Percentiles rank a stretch among this genome's conserved stretches.
Evolutionary conservation across 2,329 filamentous ascomycete species (phyloP).

Genomic region (Trichoderma asperellum): DNA sequence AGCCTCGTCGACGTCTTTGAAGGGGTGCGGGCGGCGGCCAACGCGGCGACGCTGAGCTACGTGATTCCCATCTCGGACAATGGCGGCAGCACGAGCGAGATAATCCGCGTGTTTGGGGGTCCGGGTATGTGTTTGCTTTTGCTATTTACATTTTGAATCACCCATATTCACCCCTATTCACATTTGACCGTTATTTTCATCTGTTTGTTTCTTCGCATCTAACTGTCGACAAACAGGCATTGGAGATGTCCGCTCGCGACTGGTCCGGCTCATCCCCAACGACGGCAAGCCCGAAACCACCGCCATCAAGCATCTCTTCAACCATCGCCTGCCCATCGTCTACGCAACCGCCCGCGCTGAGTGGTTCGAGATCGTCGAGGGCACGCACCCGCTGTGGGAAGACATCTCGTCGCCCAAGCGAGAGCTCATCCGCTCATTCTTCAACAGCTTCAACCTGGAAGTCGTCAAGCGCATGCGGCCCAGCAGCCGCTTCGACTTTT

Average conservation of each 20-base stretch:
- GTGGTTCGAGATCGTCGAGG: slow-evolving; percentile 90
- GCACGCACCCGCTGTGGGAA: slow-evolving; percentile 75
- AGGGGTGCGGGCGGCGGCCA: slow-evolving; percentile 60
- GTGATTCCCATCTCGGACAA: slow-evolving; percentile 97
- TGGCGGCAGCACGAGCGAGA: slow-evolving; percentile 88
- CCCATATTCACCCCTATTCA: too few species aligned
- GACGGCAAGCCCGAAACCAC: slow-evolving; percentile 65
- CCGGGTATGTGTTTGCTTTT: slow-evolving; percentile 62
- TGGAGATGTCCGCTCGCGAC: slow-evolving; percentile 57
- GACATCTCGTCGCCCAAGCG: slow-evolving; percentile 71
- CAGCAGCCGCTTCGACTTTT: slow-evolving; percentile 76
- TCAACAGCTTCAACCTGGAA: slow-evolving; percentile 77
- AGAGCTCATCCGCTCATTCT: slow-evolving; percentile 75
- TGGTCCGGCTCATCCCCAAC: slow-evolving; percentile 85
- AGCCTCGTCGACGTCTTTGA: slow-evolving; percentile 90
- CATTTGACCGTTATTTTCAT: too few species aligned
- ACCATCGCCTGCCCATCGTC: slow-evolving; percentile 72
- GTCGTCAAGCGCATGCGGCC: slow-evolving; percentile 76
- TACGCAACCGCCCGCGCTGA: slow-evolving; percentile 69
- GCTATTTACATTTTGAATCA: too few species aligned
- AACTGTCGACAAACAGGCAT: slow-evolving; percentile 55
- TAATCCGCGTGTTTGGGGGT: slow-evolving; percentile 92
- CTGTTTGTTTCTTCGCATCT: neutral
- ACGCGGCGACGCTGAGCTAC: slow-evolving; percentile 72
- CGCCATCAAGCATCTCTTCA: slow-evolving; percentile 83